Evolutionary conservation across 2,329 filamentous ascomycete species (phyloP), one percentile per base, ranked within the genome.

Genomic region (Sporothrix mexicana): DNA sequence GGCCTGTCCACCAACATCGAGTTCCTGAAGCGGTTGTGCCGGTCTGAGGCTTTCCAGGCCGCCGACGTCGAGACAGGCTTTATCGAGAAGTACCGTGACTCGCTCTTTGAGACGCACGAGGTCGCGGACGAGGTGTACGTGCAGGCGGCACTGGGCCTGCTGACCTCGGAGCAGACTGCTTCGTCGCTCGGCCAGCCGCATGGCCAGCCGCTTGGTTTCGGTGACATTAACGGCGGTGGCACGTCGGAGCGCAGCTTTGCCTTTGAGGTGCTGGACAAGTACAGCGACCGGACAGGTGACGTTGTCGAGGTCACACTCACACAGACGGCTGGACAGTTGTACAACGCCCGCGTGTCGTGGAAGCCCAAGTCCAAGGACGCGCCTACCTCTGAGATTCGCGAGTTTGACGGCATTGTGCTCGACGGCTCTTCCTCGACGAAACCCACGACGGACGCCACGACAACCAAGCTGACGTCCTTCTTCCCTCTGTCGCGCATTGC

Each of bases 21-120:
- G 81, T 99, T 99, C 79, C 84, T 99, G 73, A 98, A 98, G 84
- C 88, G 91, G 9, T 87, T 98, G 72, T 97, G 94, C 80, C 88
- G 90, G 62, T 94, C 92, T 74, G 87, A 89, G 0, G 93, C 92
- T 68, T 99, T 99, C 79, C 88, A 97, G 72, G 88, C 88, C 12
- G 96, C 95, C 9, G 90, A 96, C 23, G 94, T 99, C 15, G 95
- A 99, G 82, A 99, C 96, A 0, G 95, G 95, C 0, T 99, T 97
- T 80, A 98, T 99, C 76, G 91, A 95, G 71, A 97, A 97, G 81
- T 92, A 97, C 83, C 88, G 88, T 73, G 87, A 90, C 12, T 92
- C 94, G 76, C 87, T 99, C 0, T 98, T 98, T 80, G 84, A 85
- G 25, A 86, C 88, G 0, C 82, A 88, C 13, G 80, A 81, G 0